phyloP scores from a whole-genome alignment of 2,329 filamentous ascomycete genomes.

The Paracamarosporium sp. region DNA sequence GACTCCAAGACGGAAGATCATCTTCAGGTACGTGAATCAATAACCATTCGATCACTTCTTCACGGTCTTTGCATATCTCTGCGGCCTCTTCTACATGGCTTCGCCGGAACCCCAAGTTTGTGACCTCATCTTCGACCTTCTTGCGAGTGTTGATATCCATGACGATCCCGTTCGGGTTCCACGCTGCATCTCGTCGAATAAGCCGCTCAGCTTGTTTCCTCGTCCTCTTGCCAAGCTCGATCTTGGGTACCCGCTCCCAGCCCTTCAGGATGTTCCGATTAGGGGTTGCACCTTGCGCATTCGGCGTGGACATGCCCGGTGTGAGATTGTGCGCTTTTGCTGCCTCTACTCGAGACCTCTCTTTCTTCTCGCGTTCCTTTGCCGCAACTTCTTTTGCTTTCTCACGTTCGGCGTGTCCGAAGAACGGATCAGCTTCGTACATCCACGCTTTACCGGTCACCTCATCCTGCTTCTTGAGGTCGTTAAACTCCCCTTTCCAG shows the following conservation, averaged over 20 bases:
- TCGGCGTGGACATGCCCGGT: slow-evolving; percentile 39
- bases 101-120: slow-evolving; percentile 81
- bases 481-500: slow-evolving; percentile 88
- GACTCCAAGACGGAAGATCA: slow-evolving; percentile 88
- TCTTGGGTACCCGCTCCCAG: slow-evolving; percentile 85
- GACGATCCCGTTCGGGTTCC: slow-evolving; percentile 81
- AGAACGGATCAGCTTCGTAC: slow-evolving; percentile 95
- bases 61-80: slow-evolving; percentile 84
- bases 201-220: slow-evolving; percentile 80
- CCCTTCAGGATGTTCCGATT: slow-evolving; percentile 65
- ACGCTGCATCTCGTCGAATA: slow-evolving; percentile 77
- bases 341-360: slow-evolving; percentile 59
- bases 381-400: slow-evolving; percentile 76
- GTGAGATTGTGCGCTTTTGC: slow-evolving; percentile 68
- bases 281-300: slow-evolving; percentile 33
- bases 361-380: slow-evolving; percentile 76
- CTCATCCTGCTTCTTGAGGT: slow-evolving; percentile 80
- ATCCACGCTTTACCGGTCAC: slow-evolving; percentile 82
- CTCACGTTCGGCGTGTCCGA: slow-evolving; percentile 78
- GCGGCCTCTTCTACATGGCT: slow-evolving; percentile 91
- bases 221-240: slow-evolving; percentile 88
- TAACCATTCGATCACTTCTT: slow-evolving; percentile 94
- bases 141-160: slow-evolving; percentile 66
- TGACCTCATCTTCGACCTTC: slow-evolving; percentile 74
- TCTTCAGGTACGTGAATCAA: slow-evolving; percentile 97